These are phyloP conservation scores for Podospora appendiculata DNA, from an alignment of 495 filamentous ascomycete genomes.

Conservation along the genomic window DNA sequence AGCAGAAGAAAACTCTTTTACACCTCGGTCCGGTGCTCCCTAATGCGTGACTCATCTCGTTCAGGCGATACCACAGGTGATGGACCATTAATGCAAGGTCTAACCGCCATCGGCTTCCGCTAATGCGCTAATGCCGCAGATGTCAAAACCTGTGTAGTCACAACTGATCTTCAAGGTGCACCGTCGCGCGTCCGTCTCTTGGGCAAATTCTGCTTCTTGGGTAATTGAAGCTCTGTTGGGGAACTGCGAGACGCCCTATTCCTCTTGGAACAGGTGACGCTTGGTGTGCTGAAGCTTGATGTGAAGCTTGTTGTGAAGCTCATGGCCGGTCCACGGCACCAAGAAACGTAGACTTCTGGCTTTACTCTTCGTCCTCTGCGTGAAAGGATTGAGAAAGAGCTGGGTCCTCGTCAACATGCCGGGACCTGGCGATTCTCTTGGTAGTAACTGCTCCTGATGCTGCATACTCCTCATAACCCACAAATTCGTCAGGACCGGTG, in stretches of 20 bases:
- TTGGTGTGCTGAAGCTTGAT: neutral
- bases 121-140: neutral
- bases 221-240: neutral
- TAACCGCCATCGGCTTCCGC: neutral
- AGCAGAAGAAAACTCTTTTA: neutral
- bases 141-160: neutral
- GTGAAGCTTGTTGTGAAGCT: conserved; percentile 9
- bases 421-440: conserved; percentile 6
- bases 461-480: conserved; percentile 1
- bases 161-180: neutral
- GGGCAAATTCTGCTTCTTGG: no score
- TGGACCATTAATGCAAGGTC: neutral
- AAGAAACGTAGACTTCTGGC: conserved; percentile 5
- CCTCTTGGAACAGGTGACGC: neutral
- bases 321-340: conserved; percentile 4
- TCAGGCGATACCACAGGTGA: neutral
- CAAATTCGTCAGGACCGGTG: conserved; percentile 3
- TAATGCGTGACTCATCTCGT: neutral
- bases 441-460: conserved; percentile 2
- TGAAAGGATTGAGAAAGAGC: conserved; percentile 11
- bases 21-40: neutral
- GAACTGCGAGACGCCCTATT: neutral
- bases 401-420: conserved; percentile 7
- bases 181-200: neutral
- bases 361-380: conserved; percentile 9